A percentile compares a stretch with the other conserved stretches of the same genome.
These are phyloP conservation scores for Stenogyne calaminthoides DNA, from an alignment of 305 asterid genomes.

Conservation along the genomic window DNA sequence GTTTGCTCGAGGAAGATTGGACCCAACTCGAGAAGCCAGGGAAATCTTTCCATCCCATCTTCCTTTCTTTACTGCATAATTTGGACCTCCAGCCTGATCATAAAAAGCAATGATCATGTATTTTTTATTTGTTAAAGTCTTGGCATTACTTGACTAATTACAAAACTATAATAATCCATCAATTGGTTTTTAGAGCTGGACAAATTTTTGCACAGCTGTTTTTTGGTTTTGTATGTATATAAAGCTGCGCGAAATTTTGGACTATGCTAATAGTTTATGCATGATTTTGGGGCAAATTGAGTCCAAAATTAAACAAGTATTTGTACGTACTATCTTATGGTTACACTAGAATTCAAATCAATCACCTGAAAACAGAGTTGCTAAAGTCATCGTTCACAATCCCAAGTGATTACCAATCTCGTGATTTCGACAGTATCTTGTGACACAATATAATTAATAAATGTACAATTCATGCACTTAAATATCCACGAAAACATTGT, in stretches of 20 bases:
- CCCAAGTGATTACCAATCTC: constrained; percentile 10
- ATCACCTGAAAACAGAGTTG: neutral
- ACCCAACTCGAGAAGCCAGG: constrained; percentile 59
- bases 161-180: constrained; percentile 22
- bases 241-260: constrained; percentile 26
- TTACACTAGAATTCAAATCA: constrained; percentile 6
- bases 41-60: constrained; percentile 95
- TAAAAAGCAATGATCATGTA: neutral
- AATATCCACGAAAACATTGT: neutral
- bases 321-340: neutral
- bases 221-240: constrained; percentile 7
- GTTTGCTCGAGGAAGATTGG: constrained; percentile 77
- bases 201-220: constrained; percentile 43
- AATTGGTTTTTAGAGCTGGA: constrained; percentile 10
- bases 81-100: constrained; percentile 81
- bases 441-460: neutral
- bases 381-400: neutral
- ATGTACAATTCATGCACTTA: neutral
- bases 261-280: constrained; percentile 22
- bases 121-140: neutral
- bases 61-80: constrained; percentile 89
- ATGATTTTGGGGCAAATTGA: neutral
- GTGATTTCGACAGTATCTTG: constrained; percentile 16
- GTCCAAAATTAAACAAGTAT: neutral
- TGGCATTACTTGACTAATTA: constrained; percentile 26